A percentile compares a stretch with the other conserved stretches of the same genome.
These are phyloP conservation scores for Effrenium voratum DNA, from an alignment of 73 alveolate genomes.

Conservation along the genomic window DNA sequence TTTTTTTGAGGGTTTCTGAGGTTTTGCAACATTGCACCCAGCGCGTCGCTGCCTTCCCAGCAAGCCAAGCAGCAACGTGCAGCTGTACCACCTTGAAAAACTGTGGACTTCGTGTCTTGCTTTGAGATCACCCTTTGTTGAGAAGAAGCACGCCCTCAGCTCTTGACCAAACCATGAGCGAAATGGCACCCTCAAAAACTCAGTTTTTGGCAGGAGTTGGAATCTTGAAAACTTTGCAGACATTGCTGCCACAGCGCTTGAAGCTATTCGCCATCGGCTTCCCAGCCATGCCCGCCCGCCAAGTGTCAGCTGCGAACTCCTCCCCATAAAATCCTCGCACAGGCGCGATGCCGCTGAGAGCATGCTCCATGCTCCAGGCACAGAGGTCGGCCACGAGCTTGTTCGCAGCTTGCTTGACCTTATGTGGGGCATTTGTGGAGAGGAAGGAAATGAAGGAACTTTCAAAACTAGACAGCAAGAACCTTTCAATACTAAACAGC, in stretches of 20 bases:
- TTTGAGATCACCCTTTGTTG: conserved; percentile 36
- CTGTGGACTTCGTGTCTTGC: not conserved
- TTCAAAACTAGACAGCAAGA: not conserved
- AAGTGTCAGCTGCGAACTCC: not conserved
- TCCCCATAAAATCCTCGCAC: not conserved
- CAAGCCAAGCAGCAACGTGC: not conserved
- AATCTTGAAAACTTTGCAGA: no score
- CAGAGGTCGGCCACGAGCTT: not conserved
- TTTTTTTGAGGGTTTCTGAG: no score
- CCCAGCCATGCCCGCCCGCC: not conserved
- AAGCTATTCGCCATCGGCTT: not conserved
- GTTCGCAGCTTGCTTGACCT: conserved; percentile 18
- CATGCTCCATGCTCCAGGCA: conserved; percentile 32
- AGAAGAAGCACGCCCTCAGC: not conserved
- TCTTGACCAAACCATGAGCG: not conserved
- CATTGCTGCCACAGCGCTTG: not conserved
- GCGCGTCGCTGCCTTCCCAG: no score
- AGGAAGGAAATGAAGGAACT: not conserved
- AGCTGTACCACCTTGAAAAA: not conserved
- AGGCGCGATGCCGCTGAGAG: not conserved
- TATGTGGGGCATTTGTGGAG: not conserved
- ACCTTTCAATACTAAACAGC: no score
- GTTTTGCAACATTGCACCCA: no score
- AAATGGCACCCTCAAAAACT: not conserved
- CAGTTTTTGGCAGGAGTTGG: not conserved